Base-by-base conservation (phyloP, 2,329 filamentous ascomycete genomes). In the Venturiaceae sp. region DNA sequence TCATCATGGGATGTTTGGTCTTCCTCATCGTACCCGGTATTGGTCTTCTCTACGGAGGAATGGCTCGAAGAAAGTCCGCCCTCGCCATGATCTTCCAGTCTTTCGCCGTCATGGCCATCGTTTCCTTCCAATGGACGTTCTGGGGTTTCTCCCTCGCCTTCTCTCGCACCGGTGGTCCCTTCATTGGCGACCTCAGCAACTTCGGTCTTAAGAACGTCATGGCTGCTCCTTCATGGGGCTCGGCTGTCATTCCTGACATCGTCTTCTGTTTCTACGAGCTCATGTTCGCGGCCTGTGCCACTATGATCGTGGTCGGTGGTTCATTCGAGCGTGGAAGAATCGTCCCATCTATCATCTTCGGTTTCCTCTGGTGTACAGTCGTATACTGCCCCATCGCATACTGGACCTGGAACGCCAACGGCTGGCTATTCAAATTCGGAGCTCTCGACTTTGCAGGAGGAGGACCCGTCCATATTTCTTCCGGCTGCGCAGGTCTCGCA, bases 11-110 rank as follows among this genome's bases (percentile, higher is more conserved):
- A 19, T 47, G n/a, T 16, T 7, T 47, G 6, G 41, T 86, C 57
- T 86, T 81, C 78, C 69, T 85, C 55, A 86, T 86, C 66, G 83
- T 85, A 58, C 83, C 83, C 0, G 83, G 83, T 19, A 83, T 86
- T 63, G 83, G 83, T 53, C 74, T 87, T 6, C 72, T 86, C 1
- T 86, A 86, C 69, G 80, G 81, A 59, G 84, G 84, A 55, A 76
- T 87, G 28, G 78, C 82, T 5, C 77, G 82, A 34, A 75, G 83
- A 62, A 86, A 85, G 70, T 83, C 81, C 14, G 80, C 82, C 5
- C 72, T 86, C 30, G 72, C 82, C 3, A 71, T 86, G 55, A 72
- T 87, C 2, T 86, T 86, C 69, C 83, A 86, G 66, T 80, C 78
- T 6, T 72, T 85, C 36, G 78, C 83, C 68, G 78, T 84, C 39